Conservation (phyloP, 805 yeast species). For the Sungouiozyma intestinalis region DNA sequence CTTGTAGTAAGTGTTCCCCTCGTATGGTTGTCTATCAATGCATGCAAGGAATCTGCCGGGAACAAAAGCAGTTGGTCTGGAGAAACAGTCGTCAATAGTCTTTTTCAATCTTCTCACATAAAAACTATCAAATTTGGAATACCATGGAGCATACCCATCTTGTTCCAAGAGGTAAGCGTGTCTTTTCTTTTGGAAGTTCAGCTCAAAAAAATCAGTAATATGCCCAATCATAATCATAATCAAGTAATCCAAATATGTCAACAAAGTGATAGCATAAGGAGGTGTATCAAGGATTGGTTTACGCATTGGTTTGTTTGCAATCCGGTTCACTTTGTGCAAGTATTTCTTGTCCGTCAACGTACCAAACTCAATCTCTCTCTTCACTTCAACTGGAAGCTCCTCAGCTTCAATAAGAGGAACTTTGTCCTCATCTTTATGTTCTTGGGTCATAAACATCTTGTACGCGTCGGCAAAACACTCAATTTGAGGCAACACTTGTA, state of each 20-base stretch:
- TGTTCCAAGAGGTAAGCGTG: constrained; percentile 59
- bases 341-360: constrained; percentile 52
- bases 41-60: constrained; percentile 88
- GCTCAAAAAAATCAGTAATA: constrained; percentile 78
- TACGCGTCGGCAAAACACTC: too few species aligned
- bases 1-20: constrained; percentile 52
- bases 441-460: neutral
- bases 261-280: constrained; percentile 64
- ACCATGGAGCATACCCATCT: constrained; percentile 94
- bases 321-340: constrained; percentile 50
- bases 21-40: constrained; percentile 64
- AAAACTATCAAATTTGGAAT: constrained; percentile 85
- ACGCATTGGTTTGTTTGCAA: constrained; percentile 45
- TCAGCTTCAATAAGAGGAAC: constrained; percentile 31
- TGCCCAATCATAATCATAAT: constrained; percentile 84
- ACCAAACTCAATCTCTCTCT: constrained; percentile 63
- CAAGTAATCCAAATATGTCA: constrained; percentile 79
- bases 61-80: constrained; percentile 93
- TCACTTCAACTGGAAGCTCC: constrained; percentile 29
- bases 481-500: too few species aligned
- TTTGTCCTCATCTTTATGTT: constrained; percentile 8
- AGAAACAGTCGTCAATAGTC: constrained; percentile 89
- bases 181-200: constrained; percentile 53
- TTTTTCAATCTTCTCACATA: constrained; percentile 85
- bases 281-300: constrained; percentile 73